Evolutionary conservation across 345 rosid species (phyloP).

Genomic region (Fremontodendron californicum): DNA sequence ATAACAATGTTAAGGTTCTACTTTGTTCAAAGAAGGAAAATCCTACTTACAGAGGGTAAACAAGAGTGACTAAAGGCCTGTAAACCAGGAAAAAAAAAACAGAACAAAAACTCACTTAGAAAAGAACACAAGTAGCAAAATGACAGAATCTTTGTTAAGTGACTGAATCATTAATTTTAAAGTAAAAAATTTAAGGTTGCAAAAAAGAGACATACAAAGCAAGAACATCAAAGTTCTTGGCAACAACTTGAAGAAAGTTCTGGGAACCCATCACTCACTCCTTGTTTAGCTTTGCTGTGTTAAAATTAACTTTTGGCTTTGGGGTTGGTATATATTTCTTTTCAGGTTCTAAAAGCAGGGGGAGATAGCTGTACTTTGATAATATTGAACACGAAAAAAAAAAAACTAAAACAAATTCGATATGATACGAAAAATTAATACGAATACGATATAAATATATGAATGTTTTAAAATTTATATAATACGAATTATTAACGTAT

Average conservation of each 20-base stretch:
- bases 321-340: neutral
- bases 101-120: neutral
- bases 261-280: conserved; percentile 39
- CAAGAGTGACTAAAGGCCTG: conserved; percentile 75
- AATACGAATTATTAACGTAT: no score
- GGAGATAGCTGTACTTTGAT: no score
- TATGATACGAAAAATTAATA: no score
- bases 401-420: no score
- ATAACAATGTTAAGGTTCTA: neutral
- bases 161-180: neutral
- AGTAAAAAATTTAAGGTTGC: neutral
- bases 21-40: neutral
- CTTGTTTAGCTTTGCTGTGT: neutral
- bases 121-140: neutral
- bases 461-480: no score
- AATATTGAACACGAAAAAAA: no score
- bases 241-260: conserved; percentile 58
- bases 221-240: conserved; percentile 73
- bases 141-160: neutral
- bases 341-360: conserved; percentile 1
- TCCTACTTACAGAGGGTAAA: conserved; percentile 70
- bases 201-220: conserved; percentile 44
- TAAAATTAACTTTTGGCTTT: neutral
- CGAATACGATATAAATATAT: no score
- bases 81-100: conserved; percentile 11